Evolutionary conservation across 2,329 filamentous ascomycete species (phyloP), one percentile per base, ranked within the genome.

Genomic region (Ophiosphaerella herpotricha): DNA sequence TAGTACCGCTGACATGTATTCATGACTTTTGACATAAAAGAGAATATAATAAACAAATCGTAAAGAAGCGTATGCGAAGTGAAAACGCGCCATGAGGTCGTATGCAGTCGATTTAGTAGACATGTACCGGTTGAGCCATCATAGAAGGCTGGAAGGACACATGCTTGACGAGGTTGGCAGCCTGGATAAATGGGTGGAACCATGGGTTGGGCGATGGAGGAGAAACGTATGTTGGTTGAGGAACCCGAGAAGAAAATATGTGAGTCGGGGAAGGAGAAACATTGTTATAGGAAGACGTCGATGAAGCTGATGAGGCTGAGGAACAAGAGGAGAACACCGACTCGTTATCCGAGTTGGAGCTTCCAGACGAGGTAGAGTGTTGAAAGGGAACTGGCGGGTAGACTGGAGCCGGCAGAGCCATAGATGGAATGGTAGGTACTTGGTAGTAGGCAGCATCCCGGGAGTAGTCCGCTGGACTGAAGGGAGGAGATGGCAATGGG

Each of bases 401-500:
- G 14, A 66, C 47, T 24, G 67, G 64, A 42, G 66, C 60, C 43
- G 69, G 63, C 36, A 70, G 63, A 54, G 68, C 57, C 46, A 67
- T 63, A 36, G 65, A 61, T 47, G 71, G 64, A 43, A 70, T 53
- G 41, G 58, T 43, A 29, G 57, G 49, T 16, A 54, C 49, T 39
- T 70, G 68, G 54, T 68, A 71, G 54, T 63, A 70, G 16, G 60
- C 53, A 43, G 55, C 60, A 43, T 68, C 64, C 55, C 61, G 55
- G 45, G 57, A 43, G 55, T 74, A 71, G 48, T 74, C 72, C 34
- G 72, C 66, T 7, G 77, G 75, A 43, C 67, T 70, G 60, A 76
- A 75, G n/a, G 73, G 72, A 42, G 76, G 76, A 39, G 75, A 75
- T n/a, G 74, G 68, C 39, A 76, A 66, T 11, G 76, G 71, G 13